Conservation (phyloP, 176 grass and related monocot species). For the Aegilops sharonensis region DNA sequence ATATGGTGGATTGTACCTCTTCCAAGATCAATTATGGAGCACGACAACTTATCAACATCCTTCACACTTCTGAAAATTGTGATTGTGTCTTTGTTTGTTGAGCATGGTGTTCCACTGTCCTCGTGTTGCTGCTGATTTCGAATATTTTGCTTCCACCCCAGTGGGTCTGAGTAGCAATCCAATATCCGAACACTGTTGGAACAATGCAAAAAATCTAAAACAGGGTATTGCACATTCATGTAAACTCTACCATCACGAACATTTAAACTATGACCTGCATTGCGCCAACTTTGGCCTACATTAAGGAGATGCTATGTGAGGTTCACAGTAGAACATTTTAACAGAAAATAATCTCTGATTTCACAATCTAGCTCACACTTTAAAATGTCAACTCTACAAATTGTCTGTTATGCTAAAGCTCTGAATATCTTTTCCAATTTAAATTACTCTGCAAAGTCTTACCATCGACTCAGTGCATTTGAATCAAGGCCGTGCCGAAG, state of each 20-base stretch:
- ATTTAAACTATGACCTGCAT: slow-evolving; percentile 3
- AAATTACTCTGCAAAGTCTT: slow-evolving; percentile 10
- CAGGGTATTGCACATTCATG: neutral
- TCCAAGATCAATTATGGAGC: slow-evolving; percentile 59
- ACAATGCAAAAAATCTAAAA: slow-evolving; percentile 1
- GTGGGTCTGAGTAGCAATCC: slow-evolving; percentile 87
- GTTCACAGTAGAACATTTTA: neutral
- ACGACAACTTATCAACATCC: slow-evolving; percentile 52
- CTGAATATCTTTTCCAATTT: too few relatives aligned
- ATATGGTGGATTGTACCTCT: slow-evolving; percentile 36
- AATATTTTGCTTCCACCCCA: slow-evolving; percentile 76
- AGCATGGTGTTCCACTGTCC: slow-evolving; percentile 1
- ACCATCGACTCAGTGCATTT: slow-evolving; percentile 50
- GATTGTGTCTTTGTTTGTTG: slow-evolving; percentile 28
- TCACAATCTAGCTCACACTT: neutral
- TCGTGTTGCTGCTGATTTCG: slow-evolving; percentile 17
- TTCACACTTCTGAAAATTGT: slow-evolving; percentile 56
- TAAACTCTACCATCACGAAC: slow-evolving; percentile 5
- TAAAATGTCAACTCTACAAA: neutral
- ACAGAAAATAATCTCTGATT: neutral
- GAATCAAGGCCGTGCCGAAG: slow-evolving; percentile 41
- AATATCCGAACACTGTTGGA: slow-evolving; percentile 57
- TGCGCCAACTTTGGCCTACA: too few relatives aligned
- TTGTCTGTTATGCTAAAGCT: too few relatives aligned
- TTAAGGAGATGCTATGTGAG: neutral